A percentile compares a stretch with the other conserved stretches of the same genome.
Conservation (phyloP, 805 yeast species). For the Candida pseudoglaebosa region DNA sequence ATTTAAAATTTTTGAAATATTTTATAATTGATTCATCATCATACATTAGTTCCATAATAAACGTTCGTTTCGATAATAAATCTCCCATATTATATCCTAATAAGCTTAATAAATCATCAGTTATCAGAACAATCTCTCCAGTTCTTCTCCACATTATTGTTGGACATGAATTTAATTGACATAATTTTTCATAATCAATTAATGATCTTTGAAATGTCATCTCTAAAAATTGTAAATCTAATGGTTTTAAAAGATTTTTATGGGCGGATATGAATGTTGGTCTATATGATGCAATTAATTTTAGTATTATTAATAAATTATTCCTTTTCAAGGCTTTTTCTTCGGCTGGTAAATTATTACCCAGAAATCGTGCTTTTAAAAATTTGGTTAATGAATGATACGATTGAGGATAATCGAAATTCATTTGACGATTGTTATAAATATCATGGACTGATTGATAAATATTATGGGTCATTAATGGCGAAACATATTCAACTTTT, state of each 20-base stretch:
- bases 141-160: slow-evolving; percentile 84
- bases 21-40: slow-evolving; percentile 71
- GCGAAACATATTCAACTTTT: slow-evolving; percentile 46
- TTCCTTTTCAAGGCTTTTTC: slow-evolving; percentile 27
- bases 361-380: slow-evolving; percentile 52
- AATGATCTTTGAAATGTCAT: slow-evolving; percentile 43
- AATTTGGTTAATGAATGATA: slow-evolving; percentile 59
- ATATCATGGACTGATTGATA: slow-evolving; percentile 50
- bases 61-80: slow-evolving; percentile 54
- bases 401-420: slow-evolving; percentile 60
- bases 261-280: slow-evolving; percentile 79
- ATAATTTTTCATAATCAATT: slow-evolving; percentile 42
- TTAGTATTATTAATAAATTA: slow-evolving; percentile 41
- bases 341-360: slow-evolving; percentile 35
- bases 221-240: slow-evolving; percentile 55
- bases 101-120: slow-evolving; percentile 67
- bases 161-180: slow-evolving; percentile 63
- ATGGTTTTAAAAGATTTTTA: slow-evolving; percentile 60
- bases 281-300: slow-evolving; percentile 60
- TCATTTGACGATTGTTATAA: slow-evolving; percentile 42
- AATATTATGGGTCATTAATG: slow-evolving; percentile 52
- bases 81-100: slow-evolving; percentile 61
- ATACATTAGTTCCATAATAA: slow-evolving; percentile 72
- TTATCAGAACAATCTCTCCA: slow-evolving; percentile 77
- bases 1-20: slow-evolving; percentile 68